Evolutionary conservation across 1,284 basidiomycete species (phyloP).

Genomic region (Retiboletus flavoniger): DNA sequence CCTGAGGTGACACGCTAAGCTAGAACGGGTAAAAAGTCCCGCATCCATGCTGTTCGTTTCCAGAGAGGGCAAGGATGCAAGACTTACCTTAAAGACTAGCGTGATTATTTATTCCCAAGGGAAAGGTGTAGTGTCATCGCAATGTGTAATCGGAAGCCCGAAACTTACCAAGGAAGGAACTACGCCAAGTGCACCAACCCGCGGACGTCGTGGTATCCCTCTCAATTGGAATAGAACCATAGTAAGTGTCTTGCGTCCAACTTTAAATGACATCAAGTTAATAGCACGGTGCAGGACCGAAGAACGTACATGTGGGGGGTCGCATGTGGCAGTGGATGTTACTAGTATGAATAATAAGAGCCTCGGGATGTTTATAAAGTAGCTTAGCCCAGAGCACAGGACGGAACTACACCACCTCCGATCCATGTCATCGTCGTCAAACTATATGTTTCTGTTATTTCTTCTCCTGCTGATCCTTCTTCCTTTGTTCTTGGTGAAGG

Average conservation of each 20-base stretch:
- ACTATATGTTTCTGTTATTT: conserved; percentile 21
- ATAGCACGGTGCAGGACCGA: not conserved
- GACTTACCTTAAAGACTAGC: not conserved
- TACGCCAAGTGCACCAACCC: not conserved
- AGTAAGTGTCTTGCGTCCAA: not conserved
- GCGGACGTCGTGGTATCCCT: not conserved
- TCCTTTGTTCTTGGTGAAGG: not conserved
- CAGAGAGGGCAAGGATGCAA: not conserved
- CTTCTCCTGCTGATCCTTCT: conserved; percentile 11
- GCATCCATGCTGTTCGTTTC: not conserved
- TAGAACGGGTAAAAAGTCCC: not conserved
- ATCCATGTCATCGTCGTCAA: conserved; percentile 11
- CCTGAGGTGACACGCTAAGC: not conserved
- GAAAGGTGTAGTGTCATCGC: not conserved
- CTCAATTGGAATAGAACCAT: not conserved
- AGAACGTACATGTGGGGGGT: not conserved
- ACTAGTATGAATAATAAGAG: not conserved
- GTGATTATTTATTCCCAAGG: too few relatives aligned
- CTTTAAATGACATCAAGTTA: not conserved
- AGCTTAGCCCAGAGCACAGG: not conserved
- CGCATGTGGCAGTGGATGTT: conserved; percentile 2
- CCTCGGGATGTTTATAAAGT: conserved; percentile 16
- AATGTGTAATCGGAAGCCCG: not conserved
- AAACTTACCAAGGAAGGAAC: not conserved
- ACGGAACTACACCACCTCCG: conserved; percentile 1